phyloP scores from a whole-genome alignment of 1,284 basidiomycete genomes.

The Cryptococcus amylolentus region DNA sequence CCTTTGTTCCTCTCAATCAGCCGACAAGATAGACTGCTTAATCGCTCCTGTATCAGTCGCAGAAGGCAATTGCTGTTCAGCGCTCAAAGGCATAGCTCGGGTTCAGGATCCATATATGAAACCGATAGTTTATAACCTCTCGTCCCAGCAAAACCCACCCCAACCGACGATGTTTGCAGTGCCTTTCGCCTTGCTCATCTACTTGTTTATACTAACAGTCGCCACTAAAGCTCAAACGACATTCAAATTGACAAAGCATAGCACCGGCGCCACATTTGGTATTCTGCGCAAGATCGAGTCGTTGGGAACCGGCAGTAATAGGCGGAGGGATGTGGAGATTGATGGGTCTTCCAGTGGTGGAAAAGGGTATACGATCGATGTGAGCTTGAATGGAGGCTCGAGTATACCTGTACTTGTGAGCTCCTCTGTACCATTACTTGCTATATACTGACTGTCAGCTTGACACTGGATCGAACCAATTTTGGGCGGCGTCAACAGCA shows the following conservation, averaged over 20 bases:
- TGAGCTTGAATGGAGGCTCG: not conserved
- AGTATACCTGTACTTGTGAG: constrained; percentile 6
- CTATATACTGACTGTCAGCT: not conserved
- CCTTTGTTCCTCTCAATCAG: too few relatives aligned
- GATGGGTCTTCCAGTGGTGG: not conserved
- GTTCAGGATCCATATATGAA: too few relatives aligned
- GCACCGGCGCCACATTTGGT: not conserved
- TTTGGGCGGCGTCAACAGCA: constrained; percentile 5
- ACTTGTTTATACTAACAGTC: not conserved
- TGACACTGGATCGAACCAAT: constrained; percentile 8
- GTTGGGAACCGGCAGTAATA: not conserved
- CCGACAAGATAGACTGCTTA: too few relatives aligned
- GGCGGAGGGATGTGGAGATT: not conserved
- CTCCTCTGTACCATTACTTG: not conserved
- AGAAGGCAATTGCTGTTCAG: too few relatives aligned
- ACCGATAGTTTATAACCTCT: too few relatives aligned
- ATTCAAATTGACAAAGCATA: constrained; percentile 1
- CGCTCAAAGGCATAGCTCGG: too few relatives aligned
- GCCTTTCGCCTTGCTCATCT: not conserved
- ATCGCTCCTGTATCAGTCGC: too few relatives aligned
- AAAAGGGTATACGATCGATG: constrained; percentile 3
- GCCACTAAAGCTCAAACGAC: not conserved
- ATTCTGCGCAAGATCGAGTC: constrained; percentile 2
- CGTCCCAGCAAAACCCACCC: too few relatives aligned
- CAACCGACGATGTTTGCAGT: too few relatives aligned